Percentiles rank a stretch among this genome's conserved stretches.
These are phyloP conservation scores for Gossypium armourianum DNA, from an alignment of 441 rosid genomes.

Conservation along the genomic window DNA sequence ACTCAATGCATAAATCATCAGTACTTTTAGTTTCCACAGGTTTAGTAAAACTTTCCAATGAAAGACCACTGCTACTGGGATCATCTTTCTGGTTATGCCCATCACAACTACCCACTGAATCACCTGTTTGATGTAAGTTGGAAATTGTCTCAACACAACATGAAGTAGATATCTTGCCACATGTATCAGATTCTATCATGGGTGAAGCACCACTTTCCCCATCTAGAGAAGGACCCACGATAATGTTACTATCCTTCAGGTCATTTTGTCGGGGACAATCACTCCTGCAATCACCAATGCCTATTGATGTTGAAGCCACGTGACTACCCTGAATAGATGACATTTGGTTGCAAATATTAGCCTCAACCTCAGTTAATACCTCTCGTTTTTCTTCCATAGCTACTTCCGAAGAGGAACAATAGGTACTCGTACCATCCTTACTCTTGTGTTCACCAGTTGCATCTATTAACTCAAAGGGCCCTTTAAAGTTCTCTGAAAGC, in stretches of 20 bases:
- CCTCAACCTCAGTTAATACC: constrained; percentile 17
- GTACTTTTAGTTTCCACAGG: constrained; percentile 15
- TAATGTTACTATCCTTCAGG: constrained; percentile 17
- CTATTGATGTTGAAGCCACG: constrained; percentile 18
- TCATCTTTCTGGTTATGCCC: constrained; percentile 14
- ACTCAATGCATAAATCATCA: constrained; percentile 9
- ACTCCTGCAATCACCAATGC: constrained; percentile 17
- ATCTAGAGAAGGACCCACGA: constrained; percentile 2
- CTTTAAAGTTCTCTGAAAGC: neutral
- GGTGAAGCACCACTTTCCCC: constrained; percentile 18
- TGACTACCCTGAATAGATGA: constrained; percentile 17
- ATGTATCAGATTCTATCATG: constrained; percentile 20
- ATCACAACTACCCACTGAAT: constrained; percentile 10
- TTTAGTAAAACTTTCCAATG: constrained; percentile 22
- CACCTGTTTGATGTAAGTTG: constrained; percentile 15
- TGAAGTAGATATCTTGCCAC: constrained; percentile 21
- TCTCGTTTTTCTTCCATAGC: constrained; percentile 20
- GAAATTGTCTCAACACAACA: constrained; percentile 15
- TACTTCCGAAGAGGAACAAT: constrained; percentile 6
- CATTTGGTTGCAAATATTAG: constrained; percentile 17
- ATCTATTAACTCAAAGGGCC: neutral
- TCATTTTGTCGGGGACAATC: constrained; percentile 18
- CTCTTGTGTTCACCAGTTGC: neutral
- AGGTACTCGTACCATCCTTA: constrained; percentile 16
- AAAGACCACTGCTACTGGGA: constrained; percentile 16